phyloP scores from a whole-genome alignment of 2,329 filamentous ascomycete species.

The Ilyonectria robusta region DNA sequence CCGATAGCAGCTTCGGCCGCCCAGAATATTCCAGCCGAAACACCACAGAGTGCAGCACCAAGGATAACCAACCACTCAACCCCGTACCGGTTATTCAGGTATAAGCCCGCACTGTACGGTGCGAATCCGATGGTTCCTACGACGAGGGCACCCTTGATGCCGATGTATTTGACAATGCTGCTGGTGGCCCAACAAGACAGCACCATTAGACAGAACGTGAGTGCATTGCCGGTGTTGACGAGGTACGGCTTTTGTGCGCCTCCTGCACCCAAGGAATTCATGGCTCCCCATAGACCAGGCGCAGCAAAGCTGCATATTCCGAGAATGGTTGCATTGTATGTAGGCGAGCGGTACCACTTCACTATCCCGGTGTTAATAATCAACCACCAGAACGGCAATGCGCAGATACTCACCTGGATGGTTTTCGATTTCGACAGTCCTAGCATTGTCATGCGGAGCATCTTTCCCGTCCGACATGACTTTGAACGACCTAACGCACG shows the following conservation, averaged over 20 bases:
- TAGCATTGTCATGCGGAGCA: background rate
- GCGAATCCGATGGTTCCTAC: conserved; percentile 61
- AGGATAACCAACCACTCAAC: conserved; percentile 61
- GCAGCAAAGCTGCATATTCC: conserved; percentile 49
- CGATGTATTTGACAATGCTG: conserved; percentile 43
- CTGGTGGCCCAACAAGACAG: conserved; percentile 66
- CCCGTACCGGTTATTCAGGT: conserved; percentile 60
- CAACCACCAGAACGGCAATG: background rate
- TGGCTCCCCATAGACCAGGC: conserved; percentile 48
- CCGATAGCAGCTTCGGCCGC: conserved; percentile 53
- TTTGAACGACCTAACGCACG: background rate
- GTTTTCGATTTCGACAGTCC: background rate
- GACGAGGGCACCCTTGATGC: conserved; percentile 54
- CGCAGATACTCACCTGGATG: background rate
- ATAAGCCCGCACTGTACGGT: conserved; percentile 59
- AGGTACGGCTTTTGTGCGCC: conserved; percentile 74
- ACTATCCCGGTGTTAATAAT: conserved; percentile 12
- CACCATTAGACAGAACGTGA: conserved; percentile 63
- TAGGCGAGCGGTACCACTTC: conserved; percentile 46
- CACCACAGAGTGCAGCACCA: conserved; percentile 58
- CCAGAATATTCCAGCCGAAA: conserved; percentile 56
- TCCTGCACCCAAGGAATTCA: conserved; percentile 48
- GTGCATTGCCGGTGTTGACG: conserved; percentile 71
- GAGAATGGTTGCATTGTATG: conserved; percentile 49
- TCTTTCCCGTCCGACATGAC: background rate